Evolutionary conservation across 495 filamentous ascomycete genomes (phyloP).

Genomic region (Xylaria scruposa): DNA sequence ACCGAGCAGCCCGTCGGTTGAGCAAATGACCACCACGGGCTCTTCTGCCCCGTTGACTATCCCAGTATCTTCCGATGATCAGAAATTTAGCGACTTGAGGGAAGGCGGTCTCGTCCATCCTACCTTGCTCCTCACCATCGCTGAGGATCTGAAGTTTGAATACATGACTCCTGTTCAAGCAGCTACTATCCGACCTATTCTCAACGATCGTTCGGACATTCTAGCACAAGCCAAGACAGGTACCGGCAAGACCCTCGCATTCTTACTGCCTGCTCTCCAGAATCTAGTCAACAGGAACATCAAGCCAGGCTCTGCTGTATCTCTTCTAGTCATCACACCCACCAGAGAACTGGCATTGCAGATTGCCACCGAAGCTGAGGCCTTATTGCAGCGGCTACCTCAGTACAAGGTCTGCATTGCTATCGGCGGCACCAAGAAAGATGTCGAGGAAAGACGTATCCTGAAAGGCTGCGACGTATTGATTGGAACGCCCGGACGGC

Average conservation of each 20-base stretch:
- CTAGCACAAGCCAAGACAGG: conserved; percentile 72
- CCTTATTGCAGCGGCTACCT: conserved; percentile 42
- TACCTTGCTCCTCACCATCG: conserved; percentile 44
- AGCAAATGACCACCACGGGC: neutral
- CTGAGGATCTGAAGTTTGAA: conserved; percentile 51
- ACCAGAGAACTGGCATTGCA: conserved; percentile 72
- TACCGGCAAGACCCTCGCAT: conserved; percentile 73
- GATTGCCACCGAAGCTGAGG: conserved; percentile 61
- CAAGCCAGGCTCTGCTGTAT: conserved; percentile 47
- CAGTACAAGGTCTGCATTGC: conserved; percentile 43
- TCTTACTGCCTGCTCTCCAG: conserved; percentile 70
- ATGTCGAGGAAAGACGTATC: conserved; percentile 43
- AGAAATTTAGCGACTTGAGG: conserved; percentile 43
- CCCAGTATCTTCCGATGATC: conserved; percentile 36
- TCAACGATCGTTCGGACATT: conserved; percentile 42
- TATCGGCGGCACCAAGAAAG: conserved; percentile 51
- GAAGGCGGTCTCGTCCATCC: conserved; percentile 46
- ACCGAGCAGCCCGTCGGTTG: neutral
- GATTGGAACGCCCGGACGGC: conserved; percentile 68
- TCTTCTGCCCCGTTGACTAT: conserved; percentile 19
- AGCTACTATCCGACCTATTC: conserved; percentile 47
- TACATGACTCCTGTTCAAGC: conserved; percentile 55
- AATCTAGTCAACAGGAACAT: conserved; percentile 55
- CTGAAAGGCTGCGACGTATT: conserved; percentile 55
- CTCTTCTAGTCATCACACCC: conserved; percentile 68